Conservation (phyloP, 176 grass and related monocot species). For the Oryza meyeriana region DNA sequence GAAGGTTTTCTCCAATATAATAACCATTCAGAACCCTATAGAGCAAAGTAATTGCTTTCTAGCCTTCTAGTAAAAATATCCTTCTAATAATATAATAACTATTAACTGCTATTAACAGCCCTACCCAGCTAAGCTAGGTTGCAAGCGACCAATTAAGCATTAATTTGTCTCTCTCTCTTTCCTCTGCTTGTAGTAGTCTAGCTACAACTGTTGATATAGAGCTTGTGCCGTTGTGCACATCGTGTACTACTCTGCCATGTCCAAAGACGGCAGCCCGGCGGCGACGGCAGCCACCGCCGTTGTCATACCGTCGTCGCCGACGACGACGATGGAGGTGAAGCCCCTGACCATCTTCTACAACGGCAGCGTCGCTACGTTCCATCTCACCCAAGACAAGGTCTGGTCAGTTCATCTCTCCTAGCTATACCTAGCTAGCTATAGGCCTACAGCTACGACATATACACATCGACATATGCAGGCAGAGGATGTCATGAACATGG, state of each 20-base stretch:
- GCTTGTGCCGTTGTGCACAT: background rate
- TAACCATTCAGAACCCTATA: too few species aligned
- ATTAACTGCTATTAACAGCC: too few species aligned
- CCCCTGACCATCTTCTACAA: constrained; percentile 53
- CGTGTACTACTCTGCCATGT: background rate
- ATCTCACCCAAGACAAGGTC: constrained; percentile 43
- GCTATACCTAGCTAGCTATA: background rate
- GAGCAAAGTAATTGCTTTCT: too few species aligned
- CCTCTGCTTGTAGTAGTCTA: background rate
- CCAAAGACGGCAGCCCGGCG: background rate
- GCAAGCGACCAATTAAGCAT: too few species aligned
- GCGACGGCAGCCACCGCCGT: background rate
- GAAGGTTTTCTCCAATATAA: too few species aligned
- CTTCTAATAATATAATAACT: too few species aligned
- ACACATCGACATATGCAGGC: constrained; percentile 14
- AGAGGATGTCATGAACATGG: constrained; percentile 40
- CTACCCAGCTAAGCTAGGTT: too few species aligned
- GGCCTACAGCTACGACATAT: too few species aligned
- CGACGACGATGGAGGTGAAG: background rate
- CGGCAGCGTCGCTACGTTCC: constrained; percentile 42
- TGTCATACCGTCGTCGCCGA: background rate
- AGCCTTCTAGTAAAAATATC: too few species aligned
- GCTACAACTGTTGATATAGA: background rate
- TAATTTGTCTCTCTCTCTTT: too few species aligned
- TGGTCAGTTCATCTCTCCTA: background rate